Conservation (phyloP, 148 eudicot species). For the Heliamphora exappendiculata region DNA sequence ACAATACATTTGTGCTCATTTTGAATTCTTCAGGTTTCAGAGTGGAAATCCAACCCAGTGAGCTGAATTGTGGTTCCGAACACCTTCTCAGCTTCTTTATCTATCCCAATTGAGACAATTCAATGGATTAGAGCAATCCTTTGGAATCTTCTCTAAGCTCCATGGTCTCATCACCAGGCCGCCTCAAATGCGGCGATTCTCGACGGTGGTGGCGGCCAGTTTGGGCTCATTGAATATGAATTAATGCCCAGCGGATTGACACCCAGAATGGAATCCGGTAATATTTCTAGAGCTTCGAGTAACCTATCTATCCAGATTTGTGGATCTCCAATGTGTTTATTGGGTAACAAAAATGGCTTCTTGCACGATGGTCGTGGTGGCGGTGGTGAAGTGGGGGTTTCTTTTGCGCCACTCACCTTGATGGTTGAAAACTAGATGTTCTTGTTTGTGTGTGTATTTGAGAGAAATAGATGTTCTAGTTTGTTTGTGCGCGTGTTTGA, state of each 20-base stretch:
- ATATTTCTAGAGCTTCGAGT: constrained; percentile 24
- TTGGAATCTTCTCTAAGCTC: constrained; percentile 69
- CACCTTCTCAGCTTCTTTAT: constrained; percentile 27
- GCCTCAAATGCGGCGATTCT: constrained; percentile 21
- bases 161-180: constrained; percentile 65
- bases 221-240: constrained; percentile 20
- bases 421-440: too few relatives aligned
- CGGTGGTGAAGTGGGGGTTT: too few relatives aligned
- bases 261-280: constrained; percentile 19
- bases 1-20: background rate
- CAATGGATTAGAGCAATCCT: constrained; percentile 59
- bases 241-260: constrained; percentile 7
- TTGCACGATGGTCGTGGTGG: constrained; percentile 9
- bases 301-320: constrained; percentile 4
- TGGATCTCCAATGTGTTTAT: constrained; percentile 6
- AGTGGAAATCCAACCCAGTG: constrained; percentile 17
- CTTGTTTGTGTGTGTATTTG: too few relatives aligned
- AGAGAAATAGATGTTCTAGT: too few relatives aligned
- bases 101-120: constrained; percentile 46
- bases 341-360: constrained; percentile 6
- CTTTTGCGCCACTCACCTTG: too few relatives aligned
- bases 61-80: constrained; percentile 30
- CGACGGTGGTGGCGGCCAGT: constrained; percentile 19
- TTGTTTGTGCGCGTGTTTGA: too few relatives aligned
- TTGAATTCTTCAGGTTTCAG: background rate